Evolutionary conservation across 495 filamentous ascomycete genomes (phyloP), one percentile per base, ranked within the genome.

Genomic region (Geoglossum glabrum): DNA sequence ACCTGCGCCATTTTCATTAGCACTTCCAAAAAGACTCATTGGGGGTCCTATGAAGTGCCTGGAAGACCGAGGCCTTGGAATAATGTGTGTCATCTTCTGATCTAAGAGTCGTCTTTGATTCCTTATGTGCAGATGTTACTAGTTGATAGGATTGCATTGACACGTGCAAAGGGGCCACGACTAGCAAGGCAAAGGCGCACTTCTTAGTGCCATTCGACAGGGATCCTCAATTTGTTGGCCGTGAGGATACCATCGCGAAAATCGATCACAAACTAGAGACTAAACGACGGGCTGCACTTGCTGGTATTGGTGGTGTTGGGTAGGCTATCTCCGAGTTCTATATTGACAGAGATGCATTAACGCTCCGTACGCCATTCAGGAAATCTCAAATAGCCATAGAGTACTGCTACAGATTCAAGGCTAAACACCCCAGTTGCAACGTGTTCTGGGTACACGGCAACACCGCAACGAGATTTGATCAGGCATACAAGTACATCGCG

Each of bases 381-480:
- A 79, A 79, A 67, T 73, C 74, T 1, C 73, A 78, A 58, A 70
- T 78, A 49, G 75, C 76, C 5, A 72, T 80, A 33, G 72, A 74
- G 57, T 73, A 71, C 57, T 65, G 64, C 9, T 75, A 74, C 64
- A 64, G 66, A 38, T 63, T 67, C 8, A 56, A 59, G 57, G 63
- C 68, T 21, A 28, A 57, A 4, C 56, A 62, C n/a, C 69, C 72
- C 3, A 61, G 68, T 15, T 60, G 59, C 1, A 69, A 65, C 47
- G 60, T 78, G 27, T 74, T 78, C 59, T 79, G 73, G 76, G 66
- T 76, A 0, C 66, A 72, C n/a, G 71, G 67, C 1, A 60, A 67
- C n/a, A 65, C 63, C 61, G 25, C 57, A 19, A 61, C 64, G 7
- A 63, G 62, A 50, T 74, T 77, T 56, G 68, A 73, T 28, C 66